phyloP scores from a whole-genome alignment of 2,329 filamentous ascomycete species.

The Monilinia polystroma region DNA sequence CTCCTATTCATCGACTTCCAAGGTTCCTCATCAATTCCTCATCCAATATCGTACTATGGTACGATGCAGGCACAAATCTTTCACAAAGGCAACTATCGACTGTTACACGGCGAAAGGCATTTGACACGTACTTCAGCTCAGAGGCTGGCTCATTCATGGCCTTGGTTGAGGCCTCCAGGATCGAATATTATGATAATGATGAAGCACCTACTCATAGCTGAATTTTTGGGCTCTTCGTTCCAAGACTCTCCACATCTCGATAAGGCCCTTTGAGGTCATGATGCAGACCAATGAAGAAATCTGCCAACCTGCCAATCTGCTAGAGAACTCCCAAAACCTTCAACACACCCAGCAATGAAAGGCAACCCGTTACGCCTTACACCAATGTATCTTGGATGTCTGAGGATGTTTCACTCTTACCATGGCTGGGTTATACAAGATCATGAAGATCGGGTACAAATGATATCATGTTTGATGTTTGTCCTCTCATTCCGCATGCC shows the following conservation, averaged over 20 bases:
- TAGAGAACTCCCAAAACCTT: not conserved
- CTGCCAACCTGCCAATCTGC: not conserved
- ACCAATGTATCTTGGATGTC: not conserved
- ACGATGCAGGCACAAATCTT: not conserved
- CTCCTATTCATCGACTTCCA: not conserved
- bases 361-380: not conserved
- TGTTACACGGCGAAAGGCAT: not conserved
- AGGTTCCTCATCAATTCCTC: too few species aligned
- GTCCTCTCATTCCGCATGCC: not conserved
- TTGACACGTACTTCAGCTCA: not conserved
- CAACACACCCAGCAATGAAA: not conserved
- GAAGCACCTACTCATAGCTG: not conserved
- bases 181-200: conserved; percentile 2
- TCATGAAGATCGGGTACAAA: not conserved
- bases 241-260: not conserved
- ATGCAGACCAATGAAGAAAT: not conserved
- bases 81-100: not conserved
- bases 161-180: conserved; percentile 12
- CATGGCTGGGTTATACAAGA: conserved; percentile 7
- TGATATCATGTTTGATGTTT: conserved; percentile 9
- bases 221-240: not conserved
- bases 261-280: not conserved
- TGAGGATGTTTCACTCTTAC: not conserved
- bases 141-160: not conserved
- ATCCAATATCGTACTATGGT: not conserved